A percentile compares a stretch with the other conserved stretches of the same genome.
Evolutionary conservation across 306 rosid species (phyloP).

Genomic region (Urtica urens): DNA sequence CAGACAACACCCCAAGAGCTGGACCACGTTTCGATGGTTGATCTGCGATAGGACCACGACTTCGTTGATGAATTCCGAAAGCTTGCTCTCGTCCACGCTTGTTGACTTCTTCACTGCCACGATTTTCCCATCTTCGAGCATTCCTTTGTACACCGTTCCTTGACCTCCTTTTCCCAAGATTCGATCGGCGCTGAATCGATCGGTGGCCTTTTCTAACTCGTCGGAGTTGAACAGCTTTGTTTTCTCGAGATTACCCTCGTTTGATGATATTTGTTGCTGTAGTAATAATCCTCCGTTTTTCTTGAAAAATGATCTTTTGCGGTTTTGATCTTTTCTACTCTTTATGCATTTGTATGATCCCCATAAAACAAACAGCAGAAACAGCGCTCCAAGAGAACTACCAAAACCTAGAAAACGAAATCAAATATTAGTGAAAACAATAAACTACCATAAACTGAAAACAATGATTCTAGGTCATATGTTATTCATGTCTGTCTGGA

Average conservation of each 20-base stretch:
- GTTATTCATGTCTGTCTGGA: no score
- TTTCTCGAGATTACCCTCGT: slow-evolving; percentile 9
- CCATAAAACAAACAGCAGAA: not conserved
- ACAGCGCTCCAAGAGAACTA: not conserved
- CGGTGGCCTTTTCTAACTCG: slow-evolving; percentile 16
- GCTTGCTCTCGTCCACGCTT: not conserved
- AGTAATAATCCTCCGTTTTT: slow-evolving; percentile 6
- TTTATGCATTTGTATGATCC: not conserved
- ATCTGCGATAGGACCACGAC: slow-evolving; percentile 20
- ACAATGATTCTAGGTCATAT: not conserved
- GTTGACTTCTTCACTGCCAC: slow-evolving; percentile 10
- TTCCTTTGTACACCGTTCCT: slow-evolving; percentile 5
- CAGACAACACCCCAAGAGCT: not conserved
- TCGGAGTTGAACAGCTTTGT: slow-evolving; percentile 4
- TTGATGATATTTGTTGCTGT: not conserved
- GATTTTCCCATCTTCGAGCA: slow-evolving; percentile 13
- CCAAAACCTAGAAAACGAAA: not conserved
- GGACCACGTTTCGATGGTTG: slow-evolving; percentile 5
- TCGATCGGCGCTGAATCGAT: slow-evolving; percentile 8
- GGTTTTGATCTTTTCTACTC: not conserved
- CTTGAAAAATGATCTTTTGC: not conserved
- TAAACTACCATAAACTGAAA: not conserved
- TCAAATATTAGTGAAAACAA: not conserved
- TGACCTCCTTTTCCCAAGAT: slow-evolving; percentile 18
- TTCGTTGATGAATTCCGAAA: slow-evolving; percentile 9